These are phyloP conservation scores for Pseudogymnoascus sp. DNA, from an alignment of 2,329 filamentous ascomycete species.

Conservation along the genomic window DNA sequence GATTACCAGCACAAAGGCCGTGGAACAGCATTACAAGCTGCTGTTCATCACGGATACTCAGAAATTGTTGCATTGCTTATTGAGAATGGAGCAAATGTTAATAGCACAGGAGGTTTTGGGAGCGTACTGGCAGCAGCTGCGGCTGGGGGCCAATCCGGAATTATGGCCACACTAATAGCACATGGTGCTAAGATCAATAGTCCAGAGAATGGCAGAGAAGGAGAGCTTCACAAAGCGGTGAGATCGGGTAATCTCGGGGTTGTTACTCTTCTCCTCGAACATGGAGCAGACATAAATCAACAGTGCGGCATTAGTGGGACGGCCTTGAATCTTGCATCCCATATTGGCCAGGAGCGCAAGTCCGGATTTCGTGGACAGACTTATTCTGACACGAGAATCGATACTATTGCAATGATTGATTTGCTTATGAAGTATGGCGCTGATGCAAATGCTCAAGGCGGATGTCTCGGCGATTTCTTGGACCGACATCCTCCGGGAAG, in stretches of 20 bases:
- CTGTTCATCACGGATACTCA: not conserved
- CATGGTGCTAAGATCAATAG: constrained; percentile 17
- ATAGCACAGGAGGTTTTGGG: not conserved
- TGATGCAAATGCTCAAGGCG: not conserved
- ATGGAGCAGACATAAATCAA: constrained; percentile 18
- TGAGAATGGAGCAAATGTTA: not conserved
- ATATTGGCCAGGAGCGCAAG: constrained; percentile 9
- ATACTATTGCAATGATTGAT: not conserved
- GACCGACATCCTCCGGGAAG: not conserved
- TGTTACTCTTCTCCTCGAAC: constrained; percentile 20
- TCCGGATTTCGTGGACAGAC: too few relatives aligned
- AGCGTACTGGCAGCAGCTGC: constrained; percentile 15
- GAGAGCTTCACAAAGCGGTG: constrained; percentile 17
- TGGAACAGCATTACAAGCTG: not conserved
- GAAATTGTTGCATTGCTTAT: not conserved
- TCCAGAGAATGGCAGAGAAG: constrained; percentile 14
- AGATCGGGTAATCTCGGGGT: constrained; percentile 19
- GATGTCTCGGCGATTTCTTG: not conserved
- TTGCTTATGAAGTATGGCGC: not conserved
- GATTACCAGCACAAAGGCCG: not conserved
- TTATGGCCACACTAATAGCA: constrained; percentile 20
- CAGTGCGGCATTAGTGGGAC: constrained; percentile 18
- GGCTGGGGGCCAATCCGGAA: constrained; percentile 19
- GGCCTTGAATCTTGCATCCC: constrained; percentile 20
- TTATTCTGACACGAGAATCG: not conserved